These are phyloP conservation scores for Laburnicola sp. DNA, from an alignment of 2,329 filamentous ascomycete genomes.

Conservation along the genomic window DNA sequence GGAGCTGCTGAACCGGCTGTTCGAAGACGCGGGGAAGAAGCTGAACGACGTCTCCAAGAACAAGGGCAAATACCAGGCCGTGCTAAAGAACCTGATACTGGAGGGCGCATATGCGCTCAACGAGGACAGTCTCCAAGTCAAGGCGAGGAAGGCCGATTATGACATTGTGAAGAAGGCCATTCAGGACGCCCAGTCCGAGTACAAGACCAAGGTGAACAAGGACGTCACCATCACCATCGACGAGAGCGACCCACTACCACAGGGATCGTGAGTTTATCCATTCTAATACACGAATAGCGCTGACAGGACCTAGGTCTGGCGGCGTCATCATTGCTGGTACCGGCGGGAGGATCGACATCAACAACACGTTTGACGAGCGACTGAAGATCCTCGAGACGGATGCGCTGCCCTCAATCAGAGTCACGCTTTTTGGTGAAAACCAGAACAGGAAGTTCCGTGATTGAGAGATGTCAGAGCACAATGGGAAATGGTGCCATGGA, in stretches of 20 bases:
- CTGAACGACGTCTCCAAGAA: slow-evolving; percentile 69
- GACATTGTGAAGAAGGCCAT: slow-evolving; percentile 77
- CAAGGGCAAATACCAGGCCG: slow-evolving; percentile 71
- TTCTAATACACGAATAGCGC: background rate
- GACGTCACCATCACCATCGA: slow-evolving; percentile 73
- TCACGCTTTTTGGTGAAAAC: slow-evolving; percentile 91
- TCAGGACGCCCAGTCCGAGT: slow-evolving; percentile 75
- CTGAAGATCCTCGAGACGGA: slow-evolving; percentile 82
- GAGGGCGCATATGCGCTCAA: slow-evolving; percentile 88
- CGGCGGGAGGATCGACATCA: slow-evolving; percentile 92
- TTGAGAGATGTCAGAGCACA: slow-evolving; percentile 53
- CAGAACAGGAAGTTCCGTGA: slow-evolving; percentile 94
- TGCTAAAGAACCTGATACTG: slow-evolving; percentile 79
- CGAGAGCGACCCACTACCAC: slow-evolving; percentile 76
- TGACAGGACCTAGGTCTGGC: slow-evolving; percentile 65
- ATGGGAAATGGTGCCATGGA: background rate
- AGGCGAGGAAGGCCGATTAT: slow-evolving; percentile 78
- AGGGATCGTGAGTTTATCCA: slow-evolving; percentile 70
- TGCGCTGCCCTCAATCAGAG: slow-evolving; percentile 80
- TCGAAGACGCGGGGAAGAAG: slow-evolving; percentile 76
- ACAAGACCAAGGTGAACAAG: slow-evolving; percentile 75
- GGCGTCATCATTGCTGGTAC: slow-evolving; percentile 80
- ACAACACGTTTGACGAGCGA: slow-evolving; percentile 96
- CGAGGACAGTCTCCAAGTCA: slow-evolving; percentile 75
- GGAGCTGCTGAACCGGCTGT: slow-evolving; percentile 87